Percentiles rank a stretch among this genome's conserved stretches.
Conservation (phyloP, 495 filamentous ascomycete genomes). For the Neurospora cerealis region DNA sequence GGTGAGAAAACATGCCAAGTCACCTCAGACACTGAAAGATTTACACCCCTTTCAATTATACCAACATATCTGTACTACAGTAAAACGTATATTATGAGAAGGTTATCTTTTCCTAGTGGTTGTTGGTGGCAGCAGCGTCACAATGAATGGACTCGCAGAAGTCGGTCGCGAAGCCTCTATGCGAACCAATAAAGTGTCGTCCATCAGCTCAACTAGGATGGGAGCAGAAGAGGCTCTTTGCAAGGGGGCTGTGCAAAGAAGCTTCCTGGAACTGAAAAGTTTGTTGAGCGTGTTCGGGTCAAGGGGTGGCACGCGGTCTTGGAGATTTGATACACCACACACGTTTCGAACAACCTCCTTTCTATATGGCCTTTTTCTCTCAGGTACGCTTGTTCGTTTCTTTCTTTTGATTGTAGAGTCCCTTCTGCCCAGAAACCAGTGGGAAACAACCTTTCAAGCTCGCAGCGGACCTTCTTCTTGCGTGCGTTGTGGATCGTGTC, state of each 20-base stretch:
- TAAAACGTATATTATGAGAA: too few species aligned
- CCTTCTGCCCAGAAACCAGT: too few species aligned
- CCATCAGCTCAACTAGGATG: not conserved
- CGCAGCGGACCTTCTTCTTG: slow-evolving; percentile 93
- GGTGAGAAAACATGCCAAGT: not conserved
- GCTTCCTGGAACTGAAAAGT: not conserved
- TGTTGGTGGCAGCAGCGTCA: too few species aligned
- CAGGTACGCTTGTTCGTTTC: too few species aligned
- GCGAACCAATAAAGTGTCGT: not conserved
- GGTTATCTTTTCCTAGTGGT: too few species aligned
- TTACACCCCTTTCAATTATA: not conserved
- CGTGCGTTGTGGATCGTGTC: slow-evolving; percentile 93
- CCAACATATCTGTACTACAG: too few species aligned
- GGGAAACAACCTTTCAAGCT: slow-evolving; percentile 15
- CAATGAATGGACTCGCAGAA: too few species aligned
- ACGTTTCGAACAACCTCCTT: too few species aligned
- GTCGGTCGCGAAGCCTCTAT: not conserved
- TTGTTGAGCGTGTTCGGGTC: not conserved
- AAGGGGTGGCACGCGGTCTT: not conserved
- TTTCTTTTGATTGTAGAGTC: too few species aligned
- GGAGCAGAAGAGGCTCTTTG: not conserved
- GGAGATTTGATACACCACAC: too few species aligned
- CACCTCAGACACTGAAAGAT: not conserved
- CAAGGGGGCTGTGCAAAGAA: not conserved
- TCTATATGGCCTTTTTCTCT: too few species aligned